These are phyloP conservation scores for Mytilinidion resinicola DNA, from an alignment of 495 filamentous ascomycete genomes.

Conservation along the genomic window DNA sequence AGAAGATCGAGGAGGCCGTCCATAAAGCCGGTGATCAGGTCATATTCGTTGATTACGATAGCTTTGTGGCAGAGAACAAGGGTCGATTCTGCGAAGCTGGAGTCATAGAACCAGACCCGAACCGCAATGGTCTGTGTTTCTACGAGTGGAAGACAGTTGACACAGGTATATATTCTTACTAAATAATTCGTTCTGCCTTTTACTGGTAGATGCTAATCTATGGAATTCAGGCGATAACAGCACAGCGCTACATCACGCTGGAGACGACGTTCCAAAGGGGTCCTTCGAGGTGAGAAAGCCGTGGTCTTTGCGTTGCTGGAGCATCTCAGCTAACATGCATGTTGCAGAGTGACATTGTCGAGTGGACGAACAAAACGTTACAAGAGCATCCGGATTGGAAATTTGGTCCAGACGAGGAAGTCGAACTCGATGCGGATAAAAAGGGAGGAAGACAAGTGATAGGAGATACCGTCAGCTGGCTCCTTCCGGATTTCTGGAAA, in stretches of 20 bases:
- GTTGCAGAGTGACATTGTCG: conserved; percentile 3
- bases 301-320: too few species aligned
- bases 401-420: conserved; percentile 9
- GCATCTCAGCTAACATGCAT: too few species aligned
- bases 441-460: not conserved
- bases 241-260: conserved; percentile 6
- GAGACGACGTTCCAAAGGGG: conserved; percentile 11
- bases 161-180: too few species aligned
- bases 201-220: too few species aligned
- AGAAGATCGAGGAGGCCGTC: conserved; percentile 1
- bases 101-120: conserved; percentile 17
- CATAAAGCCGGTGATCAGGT: conserved; percentile 9
- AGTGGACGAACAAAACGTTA: conserved; percentile 13
- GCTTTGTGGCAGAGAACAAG: not conserved
- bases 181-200: too few species aligned
- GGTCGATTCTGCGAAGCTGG: conserved; percentile 21
- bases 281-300: conserved; percentile 9
- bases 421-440: not conserved
- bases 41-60: conserved; percentile 18
- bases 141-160: conserved; percentile 25
- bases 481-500: conserved; percentile 23
- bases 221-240: conserved; percentile 8
- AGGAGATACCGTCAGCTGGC: conserved; percentile 15
- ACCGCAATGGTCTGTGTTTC: conserved; percentile 13
- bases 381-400: conserved; percentile 19